phyloP scores from a whole-genome alignment of 305 asterid genomes.

The Fraxinus angustifolia region DNA sequence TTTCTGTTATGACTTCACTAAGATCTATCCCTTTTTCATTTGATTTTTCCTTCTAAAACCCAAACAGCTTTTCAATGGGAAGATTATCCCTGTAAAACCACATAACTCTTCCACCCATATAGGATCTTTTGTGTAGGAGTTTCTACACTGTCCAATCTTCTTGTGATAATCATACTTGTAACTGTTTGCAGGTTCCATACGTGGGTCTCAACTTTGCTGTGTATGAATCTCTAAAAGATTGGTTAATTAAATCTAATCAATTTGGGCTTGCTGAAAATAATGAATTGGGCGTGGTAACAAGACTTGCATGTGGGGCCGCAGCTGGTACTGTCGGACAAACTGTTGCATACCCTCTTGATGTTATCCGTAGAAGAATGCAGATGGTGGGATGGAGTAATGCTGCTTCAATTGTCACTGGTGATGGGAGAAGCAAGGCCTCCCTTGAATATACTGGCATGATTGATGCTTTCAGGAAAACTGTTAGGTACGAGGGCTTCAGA shows the following conservation, averaged over 20 bases:
- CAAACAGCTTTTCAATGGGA: background rate
- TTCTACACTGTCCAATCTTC: background rate
- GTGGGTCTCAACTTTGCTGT: conserved; percentile 95
- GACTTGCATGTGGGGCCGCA: conserved; percentile 87
- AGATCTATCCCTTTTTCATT: background rate
- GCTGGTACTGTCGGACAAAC: conserved; percentile 96
- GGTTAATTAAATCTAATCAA: conserved; percentile 60
- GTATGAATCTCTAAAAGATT: conserved; percentile 88
- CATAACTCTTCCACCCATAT: background rate
- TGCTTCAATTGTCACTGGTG: conserved; percentile 67
- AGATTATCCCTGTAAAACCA: background rate
- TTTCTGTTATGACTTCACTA: background rate
- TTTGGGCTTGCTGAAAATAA: conserved; percentile 63
- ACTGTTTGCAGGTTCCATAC: conserved; percentile 65
- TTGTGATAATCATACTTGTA: conserved; percentile 14
- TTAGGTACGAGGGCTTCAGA: conserved; percentile 70
- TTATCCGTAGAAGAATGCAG: conserved; percentile 93
- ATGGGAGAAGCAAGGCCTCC: conserved; percentile 60
- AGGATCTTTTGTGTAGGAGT: background rate
- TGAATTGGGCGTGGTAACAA: conserved; percentile 72
- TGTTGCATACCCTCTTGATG: conserved; percentile 93
- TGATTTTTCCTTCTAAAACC: background rate
- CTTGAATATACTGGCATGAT: conserved; percentile 80
- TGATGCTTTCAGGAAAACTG: conserved; percentile 87
- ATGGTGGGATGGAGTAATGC: conserved; percentile 96